Evolutionary conservation across 306 rosid species (phyloP).

Genomic region (Quercus mongolica): DNA sequence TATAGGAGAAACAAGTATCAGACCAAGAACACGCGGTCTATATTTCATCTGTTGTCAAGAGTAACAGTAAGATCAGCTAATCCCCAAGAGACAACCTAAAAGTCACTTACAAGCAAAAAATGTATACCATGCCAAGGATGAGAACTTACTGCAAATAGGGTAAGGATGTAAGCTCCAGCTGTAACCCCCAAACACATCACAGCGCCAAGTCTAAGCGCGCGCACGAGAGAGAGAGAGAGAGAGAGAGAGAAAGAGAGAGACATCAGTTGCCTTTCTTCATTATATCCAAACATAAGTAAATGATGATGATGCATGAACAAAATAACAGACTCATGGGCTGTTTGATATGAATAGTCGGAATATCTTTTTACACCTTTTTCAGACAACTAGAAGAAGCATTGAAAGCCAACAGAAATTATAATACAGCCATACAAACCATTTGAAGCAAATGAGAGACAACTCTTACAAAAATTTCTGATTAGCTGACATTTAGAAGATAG

Average conservation of each 20-base stretch:
- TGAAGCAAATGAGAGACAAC: neutral
- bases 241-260: conserved; percentile 15
- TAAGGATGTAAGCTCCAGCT: conserved; percentile 92
- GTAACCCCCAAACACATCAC: conserved; percentile 98
- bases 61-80: conserved; percentile 15
- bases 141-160: conserved; percentile 83
- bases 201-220: conserved; percentile 51
- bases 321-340: neutral
- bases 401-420: neutral
- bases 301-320: neutral
- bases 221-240: neutral
- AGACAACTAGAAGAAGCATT: neutral
- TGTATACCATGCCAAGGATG: neutral
- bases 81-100: conserved; percentile 3
- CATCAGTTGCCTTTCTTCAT: conserved; percentile 19
- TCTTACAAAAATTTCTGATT: neutral
- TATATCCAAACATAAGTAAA: conserved; percentile 2
- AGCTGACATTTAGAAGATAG: neutral
- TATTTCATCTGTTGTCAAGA: conserved; percentile 77
- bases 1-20: conserved; percentile 89
- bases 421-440: neutral
- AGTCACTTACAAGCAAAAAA: neutral
- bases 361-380: neutral
- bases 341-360: neutral
- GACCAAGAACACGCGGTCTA: conserved; percentile 75